Percentiles rank a stretch among this genome's conserved stretches.
Conservation (phyloP, 139 green algal species). For the Tetraselmis striata region DNA sequence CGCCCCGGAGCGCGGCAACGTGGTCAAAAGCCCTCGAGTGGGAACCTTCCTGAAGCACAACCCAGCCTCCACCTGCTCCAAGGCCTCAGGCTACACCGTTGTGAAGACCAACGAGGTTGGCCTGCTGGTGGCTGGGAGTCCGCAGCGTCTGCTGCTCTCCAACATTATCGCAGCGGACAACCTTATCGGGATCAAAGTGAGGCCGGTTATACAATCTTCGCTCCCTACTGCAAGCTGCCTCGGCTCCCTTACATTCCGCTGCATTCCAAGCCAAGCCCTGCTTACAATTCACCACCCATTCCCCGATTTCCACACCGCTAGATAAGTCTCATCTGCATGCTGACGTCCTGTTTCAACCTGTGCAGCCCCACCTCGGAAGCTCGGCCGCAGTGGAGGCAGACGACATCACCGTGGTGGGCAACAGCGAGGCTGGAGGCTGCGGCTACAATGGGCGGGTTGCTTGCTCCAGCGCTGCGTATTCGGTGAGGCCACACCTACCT, state of each 20-base stretch:
- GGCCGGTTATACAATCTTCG: too few species aligned
- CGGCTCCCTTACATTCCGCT: too few species aligned
- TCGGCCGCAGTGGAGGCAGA: neutral
- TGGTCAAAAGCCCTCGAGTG: neutral
- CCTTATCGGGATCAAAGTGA: neutral
- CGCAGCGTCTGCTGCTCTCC: neutral
- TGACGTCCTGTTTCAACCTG: too few species aligned
- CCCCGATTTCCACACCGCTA: too few species aligned
- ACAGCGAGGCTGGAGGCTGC: constrained; percentile 15
- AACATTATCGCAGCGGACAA: neutral
- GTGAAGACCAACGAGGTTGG: neutral
- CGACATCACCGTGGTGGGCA: constrained; percentile 8
- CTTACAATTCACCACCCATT: too few species aligned
- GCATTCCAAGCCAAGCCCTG: too few species aligned
- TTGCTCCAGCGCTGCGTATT: neutral
- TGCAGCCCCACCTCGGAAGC: neutral
- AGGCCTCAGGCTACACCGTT: neutral
- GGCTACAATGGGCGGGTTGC: constrained; percentile 8
- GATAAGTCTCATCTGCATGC: too few species aligned
- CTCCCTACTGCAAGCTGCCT: too few species aligned
- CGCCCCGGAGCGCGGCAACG: neutral
- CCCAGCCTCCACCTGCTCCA: neutral
- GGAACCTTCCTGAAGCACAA: neutral
- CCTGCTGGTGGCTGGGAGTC: neutral
- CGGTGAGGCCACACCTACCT: too few species aligned